Evolutionary conservation across 371 early-diverging fungal species (phyloP), one percentile per base, ranked within the genome.

Genomic region (Fennellomyces sp.): DNA sequence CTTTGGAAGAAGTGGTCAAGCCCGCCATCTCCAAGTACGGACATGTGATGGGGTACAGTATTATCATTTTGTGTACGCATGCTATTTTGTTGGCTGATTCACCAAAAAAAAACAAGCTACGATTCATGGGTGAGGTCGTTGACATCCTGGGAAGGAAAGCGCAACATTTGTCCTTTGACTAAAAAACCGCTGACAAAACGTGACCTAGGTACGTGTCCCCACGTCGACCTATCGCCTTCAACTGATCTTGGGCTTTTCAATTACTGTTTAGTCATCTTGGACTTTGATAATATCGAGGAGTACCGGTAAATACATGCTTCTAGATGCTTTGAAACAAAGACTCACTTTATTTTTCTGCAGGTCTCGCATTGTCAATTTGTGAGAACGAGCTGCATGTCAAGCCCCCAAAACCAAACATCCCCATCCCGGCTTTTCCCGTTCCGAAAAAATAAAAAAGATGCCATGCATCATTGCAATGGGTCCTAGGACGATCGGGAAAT

Each of bases 1-100:
- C 95, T 8, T 69, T 96, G 38, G 95, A 96, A 57, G 89, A 89
- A 48, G 92, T 97, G 17, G 81, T 89, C n/a, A 93, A 91, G 60
- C 97, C 97, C 6, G 96, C 97, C 3, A 95, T 97, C 45, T 95
- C 96, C 23, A 95, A 93, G 55, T 95, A 92, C 66, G 97, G 97
- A 23, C 97, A 96, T 78, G 96, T 97, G 50, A 95, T 95, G 93
- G 91, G 91, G 70, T 89, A 25, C 11, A 48, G 13, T 19, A 26
- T 10, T 6, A 27, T 11, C 52, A 41, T 12, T n/a, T 23, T 29
- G 51, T 17, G n/a, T 29, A 39, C 5, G 11, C 11, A 47, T 23
- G 11, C 19, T 30, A 19, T 27, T 21, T 21, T 33, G 13, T 33
- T n/a, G n/a, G n/a, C n/a, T n/a, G n/a, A n/a, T n/a, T 52, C 13